Percentiles rank a stretch among this genome's conserved stretches.
Evolutionary conservation across 2,329 filamentous ascomycete species (phyloP).

Genomic region (Aspergillus sojae): DNA sequence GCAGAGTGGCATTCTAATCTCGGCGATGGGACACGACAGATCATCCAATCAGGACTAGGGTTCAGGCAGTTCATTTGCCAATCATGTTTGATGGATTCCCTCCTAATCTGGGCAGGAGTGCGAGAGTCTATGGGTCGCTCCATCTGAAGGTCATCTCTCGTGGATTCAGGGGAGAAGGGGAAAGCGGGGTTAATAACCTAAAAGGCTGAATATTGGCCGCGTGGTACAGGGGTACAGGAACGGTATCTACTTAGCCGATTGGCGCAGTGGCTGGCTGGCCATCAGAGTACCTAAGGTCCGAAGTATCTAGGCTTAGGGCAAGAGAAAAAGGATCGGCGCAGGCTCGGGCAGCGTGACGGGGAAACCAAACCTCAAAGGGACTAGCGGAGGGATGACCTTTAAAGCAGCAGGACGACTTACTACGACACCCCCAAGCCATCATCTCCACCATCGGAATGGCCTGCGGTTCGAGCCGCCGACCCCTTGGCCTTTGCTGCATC

Average conservation of each 20-base stretch:
- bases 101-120: neutral
- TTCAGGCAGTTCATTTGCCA: neutral
- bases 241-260: neutral
- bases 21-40: neutral
- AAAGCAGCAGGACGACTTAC: neutral
- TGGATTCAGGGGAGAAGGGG: neutral
- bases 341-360: neutral
- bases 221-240: neutral
- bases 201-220: neutral
- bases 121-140: neutral
- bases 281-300: too few species aligned
- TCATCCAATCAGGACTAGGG: neutral
- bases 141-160: neutral
- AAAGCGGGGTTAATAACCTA: neutral
- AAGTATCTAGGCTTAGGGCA: neutral
- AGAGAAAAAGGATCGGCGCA: neutral
- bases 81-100: neutral
- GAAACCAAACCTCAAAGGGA: neutral
- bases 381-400: neutral
- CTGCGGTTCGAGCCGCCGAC: slow-evolving; percentile 33
- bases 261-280: neutral
- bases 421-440: neutral
- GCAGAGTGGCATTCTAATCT: too few species aligned
- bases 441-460: slow-evolving; percentile 27
- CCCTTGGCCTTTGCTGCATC: slow-evolving; percentile 18